Percentiles rank a stretch among this genome's conserved stretches.
Conservation (phyloP, 805 yeast species). For the Schizosaccharomyces osmophilus region DNA sequence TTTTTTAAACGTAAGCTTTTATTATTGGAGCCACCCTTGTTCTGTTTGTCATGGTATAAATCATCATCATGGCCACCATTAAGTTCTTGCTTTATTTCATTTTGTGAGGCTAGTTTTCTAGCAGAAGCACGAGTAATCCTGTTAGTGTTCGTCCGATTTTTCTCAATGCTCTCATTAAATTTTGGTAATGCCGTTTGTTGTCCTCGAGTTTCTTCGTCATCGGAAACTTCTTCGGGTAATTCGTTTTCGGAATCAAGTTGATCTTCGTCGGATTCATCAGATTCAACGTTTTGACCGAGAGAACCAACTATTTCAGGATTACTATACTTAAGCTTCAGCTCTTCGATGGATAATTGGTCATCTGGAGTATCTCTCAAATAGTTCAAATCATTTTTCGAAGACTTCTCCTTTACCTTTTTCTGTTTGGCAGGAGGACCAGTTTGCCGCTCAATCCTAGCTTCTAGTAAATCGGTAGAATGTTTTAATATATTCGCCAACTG, state of each 20-base stretch:
- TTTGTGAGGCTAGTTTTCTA: no score
- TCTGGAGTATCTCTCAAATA: slow-evolving; percentile 15
- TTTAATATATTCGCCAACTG: slow-evolving; percentile 72
- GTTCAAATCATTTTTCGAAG: slow-evolving; percentile 10
- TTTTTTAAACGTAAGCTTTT: no score
- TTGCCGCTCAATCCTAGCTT: slow-evolving; percentile 39
- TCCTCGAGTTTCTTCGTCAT: slow-evolving; percentile 8
- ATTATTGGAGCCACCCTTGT: no score
- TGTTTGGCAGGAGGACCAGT: background rate
- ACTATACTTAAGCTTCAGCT: slow-evolving; percentile 30
- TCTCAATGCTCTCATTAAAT: no score
- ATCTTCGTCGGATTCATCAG: slow-evolving; percentile 7
- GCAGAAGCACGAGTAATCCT: no score
- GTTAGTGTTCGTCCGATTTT: no score
- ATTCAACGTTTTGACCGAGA: background rate
- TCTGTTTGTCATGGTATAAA: no score
- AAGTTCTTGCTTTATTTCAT: no score
- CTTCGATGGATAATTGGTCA: slow-evolving; percentile 28
- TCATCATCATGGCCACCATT: no score
- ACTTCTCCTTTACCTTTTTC: background rate
- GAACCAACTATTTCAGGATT: background rate
- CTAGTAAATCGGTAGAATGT: slow-evolving; percentile 71
- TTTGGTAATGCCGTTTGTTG: slow-evolving; percentile 3
- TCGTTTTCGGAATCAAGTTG: slow-evolving; percentile 15
- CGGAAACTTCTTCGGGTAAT: slow-evolving; percentile 12